A percentile compares a stretch with the other conserved stretches of the same genome.
Evolutionary conservation across 179 eudicot species (phyloP).

Genomic region (Vitellaria paradoxa): DNA sequence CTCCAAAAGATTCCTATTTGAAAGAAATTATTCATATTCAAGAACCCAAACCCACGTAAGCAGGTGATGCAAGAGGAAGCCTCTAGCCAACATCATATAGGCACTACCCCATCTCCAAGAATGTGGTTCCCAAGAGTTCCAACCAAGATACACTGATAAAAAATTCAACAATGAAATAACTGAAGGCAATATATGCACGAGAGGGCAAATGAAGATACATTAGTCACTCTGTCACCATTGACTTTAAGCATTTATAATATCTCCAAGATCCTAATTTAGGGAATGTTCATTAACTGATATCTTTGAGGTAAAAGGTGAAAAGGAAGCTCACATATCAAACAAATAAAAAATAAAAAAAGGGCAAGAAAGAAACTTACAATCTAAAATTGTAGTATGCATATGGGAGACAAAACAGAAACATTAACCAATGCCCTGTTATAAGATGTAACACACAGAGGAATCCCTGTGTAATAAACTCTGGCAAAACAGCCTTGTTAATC

Average conservation of each 20-base stretch:
- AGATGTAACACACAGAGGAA: constrained; percentile 62
- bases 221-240: background rate
- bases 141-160: background rate
- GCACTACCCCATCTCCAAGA: background rate
- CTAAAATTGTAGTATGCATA: constrained; percentile 61
- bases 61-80: background rate
- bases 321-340: constrained; percentile 39
- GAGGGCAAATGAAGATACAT: background rate
- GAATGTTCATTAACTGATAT: background rate
- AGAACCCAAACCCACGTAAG: background rate
- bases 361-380: constrained; percentile 46
- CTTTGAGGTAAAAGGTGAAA: background rate
- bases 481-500: constrained; percentile 64
- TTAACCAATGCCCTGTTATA: constrained; percentile 71
- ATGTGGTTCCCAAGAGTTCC: background rate
- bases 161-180: background rate
- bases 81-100: background rate
- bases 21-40: background rate
- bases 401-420: constrained; percentile 69
- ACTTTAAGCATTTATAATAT: background rate
- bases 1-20: background rate
- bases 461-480: constrained; percentile 73
- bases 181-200: background rate
- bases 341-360: no score
- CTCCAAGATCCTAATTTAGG: background rate